Evolutionary conservation across 2,329 filamentous ascomycete species (phyloP).

Genomic region (Byssoonygena ceratinophila): DNA sequence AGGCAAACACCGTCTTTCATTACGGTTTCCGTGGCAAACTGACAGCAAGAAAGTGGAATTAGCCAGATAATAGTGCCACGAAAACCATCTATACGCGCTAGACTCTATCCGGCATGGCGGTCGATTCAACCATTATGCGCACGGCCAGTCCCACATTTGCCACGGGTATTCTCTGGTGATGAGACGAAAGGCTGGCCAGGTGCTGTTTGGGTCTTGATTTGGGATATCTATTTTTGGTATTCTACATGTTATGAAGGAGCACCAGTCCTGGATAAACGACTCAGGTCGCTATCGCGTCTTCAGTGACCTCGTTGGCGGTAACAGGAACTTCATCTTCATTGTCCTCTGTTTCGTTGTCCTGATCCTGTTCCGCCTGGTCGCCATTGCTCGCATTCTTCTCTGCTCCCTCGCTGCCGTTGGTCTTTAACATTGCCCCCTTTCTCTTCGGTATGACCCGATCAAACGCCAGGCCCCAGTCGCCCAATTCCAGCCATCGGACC

Average conservation of each 20-base stretch:
- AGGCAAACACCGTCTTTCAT: background rate
- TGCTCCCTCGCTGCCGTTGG: background rate
- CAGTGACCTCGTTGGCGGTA: background rate
- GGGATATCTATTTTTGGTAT: too few species aligned
- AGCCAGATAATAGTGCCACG: background rate
- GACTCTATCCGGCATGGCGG: background rate
- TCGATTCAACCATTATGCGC: background rate
- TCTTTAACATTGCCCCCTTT: slow-evolving; percentile 42
- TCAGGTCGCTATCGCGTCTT: background rate
- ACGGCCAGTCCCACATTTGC: background rate
- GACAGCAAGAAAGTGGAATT: background rate
- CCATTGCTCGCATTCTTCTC: slow-evolving; percentile 1
- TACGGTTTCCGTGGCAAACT: slow-evolving; percentile 6
- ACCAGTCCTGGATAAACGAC: background rate
- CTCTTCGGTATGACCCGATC: slow-evolving; percentile 77
- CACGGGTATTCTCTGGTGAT: background rate
- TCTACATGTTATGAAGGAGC: background rate
- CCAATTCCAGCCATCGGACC: slow-evolving; percentile 79
- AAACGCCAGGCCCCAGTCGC: slow-evolving; percentile 87
- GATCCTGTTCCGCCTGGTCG: slow-evolving; percentile 4
- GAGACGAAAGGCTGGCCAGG: background rate
- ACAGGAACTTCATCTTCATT: background rate
- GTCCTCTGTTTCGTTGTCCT: background rate
- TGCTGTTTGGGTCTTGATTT: background rate
- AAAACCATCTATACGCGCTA: background rate